Evolutionary conservation across 768 basidiomycete genomes (phyloP), one percentile per base, ranked within the genome.

Genomic region (Calvatia gigantea): DNA sequence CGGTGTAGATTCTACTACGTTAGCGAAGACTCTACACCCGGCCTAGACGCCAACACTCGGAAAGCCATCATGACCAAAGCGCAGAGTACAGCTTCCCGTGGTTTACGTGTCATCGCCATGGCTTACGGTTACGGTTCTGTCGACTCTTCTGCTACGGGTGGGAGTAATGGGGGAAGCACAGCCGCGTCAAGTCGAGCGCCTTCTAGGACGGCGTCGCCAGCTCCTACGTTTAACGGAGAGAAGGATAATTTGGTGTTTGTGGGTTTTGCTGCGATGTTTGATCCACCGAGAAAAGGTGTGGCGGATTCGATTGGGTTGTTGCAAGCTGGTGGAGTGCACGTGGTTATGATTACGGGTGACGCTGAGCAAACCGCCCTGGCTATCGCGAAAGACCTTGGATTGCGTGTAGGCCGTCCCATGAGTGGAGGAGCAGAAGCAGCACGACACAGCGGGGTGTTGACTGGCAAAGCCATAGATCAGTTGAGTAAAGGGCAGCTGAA

Each of bases 321-420:
- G 32, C 91, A 94, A 64, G 72, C 76, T 25, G 94, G 90, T 23
- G 93, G 94, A 4, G 89, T 98, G 46, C 93, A 95, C 64, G 86
- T 98, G n/a, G 87, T 98, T 41, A 98, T 98, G 95, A 97, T 98
- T 66, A 98, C 96, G 0, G 95, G 95, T 3, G 95, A 98, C 64
- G 87, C 94, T 32, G 92, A 94, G 69, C 79, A 86, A 52, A 98
- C 95, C 0, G 95, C 96, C 2, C 65, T 95, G 31, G 84, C 90
- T 46, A 96, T 97, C 55, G 96, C 94, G 32, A 80, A 83, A 64
- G 79, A 91, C 63, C 80, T 98, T 15, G 95, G 95, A 23, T 73
- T 98, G 62, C 79, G 83, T 9, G 81, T 94, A 23, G 84, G 85
- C 41, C 77, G 93, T 51, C 75, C 79, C 3, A 5, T 55, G 28